Percentiles rank a stretch among this genome's conserved stretches.
phyloP scores from a whole-genome alignment of 805 yeast genomes.

The Saccharomycopsis amapae region DNA sequence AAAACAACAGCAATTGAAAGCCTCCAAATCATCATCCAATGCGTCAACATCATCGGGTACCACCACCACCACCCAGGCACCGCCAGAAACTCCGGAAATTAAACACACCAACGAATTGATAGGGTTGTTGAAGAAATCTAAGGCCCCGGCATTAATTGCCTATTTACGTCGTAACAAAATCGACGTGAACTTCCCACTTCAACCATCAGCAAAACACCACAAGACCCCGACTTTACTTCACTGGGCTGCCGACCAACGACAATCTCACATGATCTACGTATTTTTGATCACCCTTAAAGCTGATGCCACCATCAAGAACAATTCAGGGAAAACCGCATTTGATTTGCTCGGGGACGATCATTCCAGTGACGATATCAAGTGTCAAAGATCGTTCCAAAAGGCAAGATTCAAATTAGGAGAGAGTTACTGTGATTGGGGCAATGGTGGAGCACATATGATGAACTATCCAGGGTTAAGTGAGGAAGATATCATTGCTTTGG shows the following conservation, averaged over 20 bases:
- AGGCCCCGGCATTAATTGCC: slow-evolving; percentile 63
- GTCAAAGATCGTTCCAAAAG: slow-evolving; percentile 56
- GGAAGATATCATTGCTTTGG: slow-evolving; percentile 46
- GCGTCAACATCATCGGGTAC: slow-evolving; percentile 22
- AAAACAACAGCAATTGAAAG: slow-evolving; percentile 28
- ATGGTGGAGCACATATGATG: slow-evolving; percentile 39
- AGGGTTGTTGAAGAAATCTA: slow-evolving; percentile 57
- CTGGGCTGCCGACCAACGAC: slow-evolving; percentile 63
- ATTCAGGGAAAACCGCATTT: slow-evolving; percentile 55
- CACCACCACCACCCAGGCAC: slow-evolving; percentile 11
- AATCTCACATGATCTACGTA: slow-evolving; percentile 55
- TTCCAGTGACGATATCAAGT: too few relatives aligned
- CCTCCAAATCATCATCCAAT: slow-evolving; percentile 24
- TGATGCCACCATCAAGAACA: slow-evolving; percentile 55
- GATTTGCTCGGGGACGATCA: slow-evolving; percentile 47
- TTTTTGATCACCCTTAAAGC: slow-evolving; percentile 60
- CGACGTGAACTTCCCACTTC: slow-evolving; percentile 32
- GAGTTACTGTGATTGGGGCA: slow-evolving; percentile 57
- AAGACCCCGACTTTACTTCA: slow-evolving; percentile 71
- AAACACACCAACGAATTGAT: slow-evolving; percentile 52
- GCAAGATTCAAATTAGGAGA: slow-evolving; percentile 68
- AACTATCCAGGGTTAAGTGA: slow-evolving; percentile 39
- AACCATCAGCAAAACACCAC: slow-evolving; percentile 47
- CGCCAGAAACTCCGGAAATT: slow-evolving; percentile 32
- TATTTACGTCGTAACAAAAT: slow-evolving; percentile 50